These are phyloP conservation scores for Clarkia xantiana DNA, from an alignment of 345 rosid species.

Conservation along the genomic window DNA sequence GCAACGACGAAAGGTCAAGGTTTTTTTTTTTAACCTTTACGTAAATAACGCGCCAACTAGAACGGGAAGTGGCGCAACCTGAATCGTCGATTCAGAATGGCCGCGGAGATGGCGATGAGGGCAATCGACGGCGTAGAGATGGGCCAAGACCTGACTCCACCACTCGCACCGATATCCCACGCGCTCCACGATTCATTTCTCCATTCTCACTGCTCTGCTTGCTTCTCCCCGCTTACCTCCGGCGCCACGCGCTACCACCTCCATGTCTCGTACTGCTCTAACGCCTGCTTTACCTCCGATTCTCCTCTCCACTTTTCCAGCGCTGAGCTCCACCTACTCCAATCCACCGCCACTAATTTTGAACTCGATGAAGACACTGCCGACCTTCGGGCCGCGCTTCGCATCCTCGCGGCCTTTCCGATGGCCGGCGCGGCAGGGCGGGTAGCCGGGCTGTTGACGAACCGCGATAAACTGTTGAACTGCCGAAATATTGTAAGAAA, in stretches of 20 bases:
- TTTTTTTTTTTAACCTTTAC: no score
- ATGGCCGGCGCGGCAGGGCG: constrained; percentile 12
- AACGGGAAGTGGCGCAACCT: no score
- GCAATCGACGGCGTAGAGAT: constrained; percentile 26
- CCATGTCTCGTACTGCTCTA: constrained; percentile 18
- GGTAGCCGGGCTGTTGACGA: constrained; percentile 38
- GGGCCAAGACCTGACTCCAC: constrained; percentile 36
- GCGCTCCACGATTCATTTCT: constrained; percentile 43
- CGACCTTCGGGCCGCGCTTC: constrained; percentile 52
- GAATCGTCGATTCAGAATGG: no score
- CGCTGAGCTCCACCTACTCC: constrained; percentile 12
- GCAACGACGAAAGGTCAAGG: no score
- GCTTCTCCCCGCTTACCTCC: constrained; percentile 18
- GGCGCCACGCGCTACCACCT: constrained; percentile 5
- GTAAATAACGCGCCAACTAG: no score
- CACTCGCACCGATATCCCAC: constrained; percentile 37
- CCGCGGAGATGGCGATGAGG: constrained; percentile 31
- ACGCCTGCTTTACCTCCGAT: neutral
- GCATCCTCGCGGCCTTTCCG: constrained; percentile 27
- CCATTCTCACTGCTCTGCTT: constrained; percentile 38
- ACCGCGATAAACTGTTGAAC: constrained; percentile 26
- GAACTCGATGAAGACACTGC: constrained; percentile 15
- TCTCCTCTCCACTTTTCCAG: constrained; percentile 26
- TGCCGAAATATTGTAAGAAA: no score
- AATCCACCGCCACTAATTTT: constrained; percentile 11